Evolutionary conservation across 2,329 filamentous ascomycete genomes (phyloP), one percentile per base, ranked within the genome.

Genomic region (Xylariales sp.): DNA sequence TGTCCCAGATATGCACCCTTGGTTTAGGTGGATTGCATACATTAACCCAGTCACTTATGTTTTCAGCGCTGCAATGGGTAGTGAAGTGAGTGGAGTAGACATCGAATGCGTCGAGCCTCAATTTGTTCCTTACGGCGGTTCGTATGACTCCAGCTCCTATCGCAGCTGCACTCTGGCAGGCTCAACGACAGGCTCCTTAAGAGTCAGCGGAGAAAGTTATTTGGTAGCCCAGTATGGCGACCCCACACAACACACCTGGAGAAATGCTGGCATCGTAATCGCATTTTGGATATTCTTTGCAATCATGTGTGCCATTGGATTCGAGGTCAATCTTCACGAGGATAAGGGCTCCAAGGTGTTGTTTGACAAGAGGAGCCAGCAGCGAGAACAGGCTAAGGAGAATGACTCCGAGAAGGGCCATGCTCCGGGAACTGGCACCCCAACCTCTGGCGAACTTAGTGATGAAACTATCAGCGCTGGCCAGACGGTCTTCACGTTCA

Each of bases 21-120:
- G 72, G 72, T 67, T 75, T 15, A 62, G 63, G 40, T 76, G 71
- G 72, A 52, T 76, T 4, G 63, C 69, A 14, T 76, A 71, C 66
- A 68, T 78, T n/a, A 76, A 80, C 37, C 80, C 79, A 4, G 68
- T 85, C 4, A 74, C 79, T 35, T 85, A 83, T 46, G 76, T 70
- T 0, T 85, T 83, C 44, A 80, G 85, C 54, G 68, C 65, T 2
- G 50, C 83, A 2, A 69, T 82, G 61, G 57, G 74, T 0, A 83
- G 83, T 45, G 78, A 83, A 47, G 5, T 37, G 16, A 27, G 24
- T n/a, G 16, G 13, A 13, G 24, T 27, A 4, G 60, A 62, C 0
- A 79, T 87, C 63, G 50, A 73, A 17, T 87, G 83, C 48, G 64
- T 69, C 1, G 65, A 74, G 0, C 66, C 67, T 2, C 75, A 82